Base-by-base conservation (phyloP, 2,329 filamentous ascomycete species). In the Cercospora citrullina region DNA sequence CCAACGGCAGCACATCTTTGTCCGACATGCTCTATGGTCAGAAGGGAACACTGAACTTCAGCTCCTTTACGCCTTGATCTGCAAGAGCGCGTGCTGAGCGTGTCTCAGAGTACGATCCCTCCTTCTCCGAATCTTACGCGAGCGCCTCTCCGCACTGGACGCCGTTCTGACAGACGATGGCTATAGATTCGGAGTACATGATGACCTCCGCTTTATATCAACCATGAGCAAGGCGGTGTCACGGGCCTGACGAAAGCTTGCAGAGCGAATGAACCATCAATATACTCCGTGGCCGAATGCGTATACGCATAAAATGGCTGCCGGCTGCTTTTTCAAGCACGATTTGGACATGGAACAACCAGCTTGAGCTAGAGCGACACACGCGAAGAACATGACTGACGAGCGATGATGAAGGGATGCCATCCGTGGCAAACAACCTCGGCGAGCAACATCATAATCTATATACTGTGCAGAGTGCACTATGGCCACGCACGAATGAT, bases 11-110 rank as follows among this genome's bases (percentile, higher is more conserved):
- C 62, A 68, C 69, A 12, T 73, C 73, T 26, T 55, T 75, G n/a
- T 62, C 70, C 61, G 66, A 72, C 30, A 75, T 75, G 74, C 71
- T 75, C 21, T 75, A 74, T 61, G 71, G 74, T 26, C 65, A 69
- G 30, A 62, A 69, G 57, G 71, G 72, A 36, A 68, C 69, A 12
- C 64, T 75, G 39, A 61, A 42, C 30, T 58, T 64, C 28, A 36
- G 28, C 31, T 71, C 73, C 36, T 64, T 59, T 28, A 48, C 66
- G 14, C 65, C 64, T 23, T 66, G 31, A 61, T 23, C 6, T 36
- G 36, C 53, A 42, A 45, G 60, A 62, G 26, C 51, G 48, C 36
- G 58, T 39, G 63, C 69, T 71, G 68, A 71, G 65, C 63, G 8
- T 21, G 14, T 63, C 61, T 59, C 68, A 71, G 69, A 65, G 58